Conservation (phyloP, 768 basidiomycete genomes). For the Suillus subaureus region DNA sequence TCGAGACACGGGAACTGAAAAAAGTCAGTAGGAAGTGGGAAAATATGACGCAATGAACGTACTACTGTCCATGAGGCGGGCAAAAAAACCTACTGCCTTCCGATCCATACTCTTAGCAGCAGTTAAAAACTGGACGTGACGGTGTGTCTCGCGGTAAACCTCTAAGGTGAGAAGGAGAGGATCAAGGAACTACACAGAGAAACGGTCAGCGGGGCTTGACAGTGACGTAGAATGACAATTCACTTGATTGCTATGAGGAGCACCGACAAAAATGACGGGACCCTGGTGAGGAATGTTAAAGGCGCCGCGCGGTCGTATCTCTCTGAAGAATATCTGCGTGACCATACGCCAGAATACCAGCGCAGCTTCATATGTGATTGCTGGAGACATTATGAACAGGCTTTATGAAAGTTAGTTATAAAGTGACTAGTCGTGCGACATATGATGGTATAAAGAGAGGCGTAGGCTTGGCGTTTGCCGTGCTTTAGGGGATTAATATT, state of each 20-base stretch:
- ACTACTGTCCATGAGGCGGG: constrained; percentile 88
- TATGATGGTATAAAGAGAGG: constrained; percentile 6
- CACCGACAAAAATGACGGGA: constrained; percentile 90
- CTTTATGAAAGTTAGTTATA: constrained; percentile 7
- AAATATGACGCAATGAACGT: constrained; percentile 26
- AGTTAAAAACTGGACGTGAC: constrained; percentile 83
- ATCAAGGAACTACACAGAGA: constrained; percentile 76
- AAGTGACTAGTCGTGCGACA: constrained; percentile 15
- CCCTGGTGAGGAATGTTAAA: constrained; percentile 93
- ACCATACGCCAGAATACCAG: constrained; percentile 85
- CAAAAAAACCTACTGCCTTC: constrained; percentile 77
- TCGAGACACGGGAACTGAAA: constrained; percentile 86
- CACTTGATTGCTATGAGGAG: constrained; percentile 92
- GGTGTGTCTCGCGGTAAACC: constrained; percentile 79
- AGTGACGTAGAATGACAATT: constrained; percentile 16
- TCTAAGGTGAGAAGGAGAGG: constrained; percentile 83
- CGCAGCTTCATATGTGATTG: constrained; percentile 63
- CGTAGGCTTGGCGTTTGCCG: neutral
- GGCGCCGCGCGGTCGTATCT: constrained; percentile 90
- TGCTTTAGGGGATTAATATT: constrained; percentile 1
- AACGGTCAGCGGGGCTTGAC: constrained; percentile 15
- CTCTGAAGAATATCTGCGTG: constrained; percentile 94
- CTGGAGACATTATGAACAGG: constrained; percentile 22
- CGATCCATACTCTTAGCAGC: constrained; percentile 89
- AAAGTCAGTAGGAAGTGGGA: constrained; percentile 14